Evolutionary conservation across 2,329 filamentous ascomycete species (phyloP).

Genomic region (Blastomyces silverae): DNA sequence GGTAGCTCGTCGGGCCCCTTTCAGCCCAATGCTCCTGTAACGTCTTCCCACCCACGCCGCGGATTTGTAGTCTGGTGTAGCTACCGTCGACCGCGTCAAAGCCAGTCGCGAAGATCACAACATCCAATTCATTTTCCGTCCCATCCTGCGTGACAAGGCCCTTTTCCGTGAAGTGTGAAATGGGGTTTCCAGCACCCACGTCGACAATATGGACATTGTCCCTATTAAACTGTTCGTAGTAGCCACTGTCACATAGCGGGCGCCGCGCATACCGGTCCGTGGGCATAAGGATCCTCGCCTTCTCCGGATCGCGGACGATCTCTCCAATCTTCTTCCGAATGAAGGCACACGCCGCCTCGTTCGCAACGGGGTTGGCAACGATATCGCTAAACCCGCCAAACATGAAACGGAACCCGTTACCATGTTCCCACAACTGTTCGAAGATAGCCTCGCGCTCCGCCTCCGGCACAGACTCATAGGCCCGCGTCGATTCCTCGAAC

Average conservation of each 20-base stretch:
- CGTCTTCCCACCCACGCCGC: conserved; percentile 1
- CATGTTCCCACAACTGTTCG: not conserved
- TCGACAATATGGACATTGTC: not conserved
- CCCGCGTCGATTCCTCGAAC: not conserved
- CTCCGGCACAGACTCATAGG: not conserved
- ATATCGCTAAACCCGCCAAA: not conserved
- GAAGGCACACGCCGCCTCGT: conserved; percentile 1
- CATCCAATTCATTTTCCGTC: not conserved
- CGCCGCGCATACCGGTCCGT: conserved; percentile 5
- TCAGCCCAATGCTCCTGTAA: not conserved
- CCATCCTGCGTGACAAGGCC: not conserved
- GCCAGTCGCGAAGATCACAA: not conserved
- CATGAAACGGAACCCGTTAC: conserved; percentile 4
- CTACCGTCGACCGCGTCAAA: not conserved
- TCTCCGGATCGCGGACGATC: conserved; percentile 1
- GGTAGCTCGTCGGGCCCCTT: not conserved
- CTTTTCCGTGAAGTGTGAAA: conserved; percentile 2
- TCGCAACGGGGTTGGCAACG: not conserved
- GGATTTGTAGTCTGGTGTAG: not conserved
- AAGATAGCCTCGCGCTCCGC: not conserved
- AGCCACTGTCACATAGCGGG: not conserved
- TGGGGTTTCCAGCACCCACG: not conserved
- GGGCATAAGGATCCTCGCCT: conserved; percentile 4
- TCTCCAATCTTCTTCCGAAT: conserved; percentile 5
- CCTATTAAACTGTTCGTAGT: not conserved